Evolutionary conservation across 805 yeast genomes (phyloP).

Genomic region (Blastobotrys attinorum): DNA sequence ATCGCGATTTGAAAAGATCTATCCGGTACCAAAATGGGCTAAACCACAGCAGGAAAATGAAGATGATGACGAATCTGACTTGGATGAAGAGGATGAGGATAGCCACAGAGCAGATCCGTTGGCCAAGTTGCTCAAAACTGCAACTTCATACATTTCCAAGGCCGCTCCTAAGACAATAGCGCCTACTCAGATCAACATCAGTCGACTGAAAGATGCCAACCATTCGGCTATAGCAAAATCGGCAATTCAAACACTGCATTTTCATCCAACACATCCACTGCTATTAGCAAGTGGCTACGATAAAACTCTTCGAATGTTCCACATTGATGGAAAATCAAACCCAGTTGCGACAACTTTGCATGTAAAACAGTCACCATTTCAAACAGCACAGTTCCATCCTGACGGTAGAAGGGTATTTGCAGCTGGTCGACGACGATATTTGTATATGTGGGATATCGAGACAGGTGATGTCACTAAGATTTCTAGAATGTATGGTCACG

Average conservation of each 20-base stretch:
- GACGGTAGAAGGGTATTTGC: conserved; percentile 55
- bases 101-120: conserved; percentile 27
- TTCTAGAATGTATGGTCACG: conserved; percentile 87
- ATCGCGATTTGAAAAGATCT: conserved; percentile 60
- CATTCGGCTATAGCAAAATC: conserved; percentile 57
- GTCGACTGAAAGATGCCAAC: conserved; percentile 85
- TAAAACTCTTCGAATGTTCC: conserved; percentile 75
- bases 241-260: conserved; percentile 76
- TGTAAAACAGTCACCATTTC: conserved; percentile 71
- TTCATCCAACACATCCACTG: conserved; percentile 80
- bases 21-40: conserved; percentile 85
- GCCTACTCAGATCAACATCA: conserved; percentile 60
- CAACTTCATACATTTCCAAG: conserved; percentile 22
- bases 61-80: conserved; percentile 20
- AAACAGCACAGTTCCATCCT: conserved; percentile 59
- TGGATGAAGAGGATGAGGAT: conserved; percentile 27
- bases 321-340: conserved; percentile 81
- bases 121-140: conserved; percentile 24
- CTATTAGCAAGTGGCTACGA: conserved; percentile 90
- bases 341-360: conserved; percentile 75
- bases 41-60: conserved; percentile 9
- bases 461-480: conserved; percentile 74
- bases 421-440: conserved; percentile 85
- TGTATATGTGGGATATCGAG: conserved; percentile 87
- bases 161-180: conserved; percentile 50